Evolutionary conservation across 108 stramenopile genomes (phyloP), one percentile per base, ranked within the genome.

Genomic region (Seminavis robusta): DNA sequence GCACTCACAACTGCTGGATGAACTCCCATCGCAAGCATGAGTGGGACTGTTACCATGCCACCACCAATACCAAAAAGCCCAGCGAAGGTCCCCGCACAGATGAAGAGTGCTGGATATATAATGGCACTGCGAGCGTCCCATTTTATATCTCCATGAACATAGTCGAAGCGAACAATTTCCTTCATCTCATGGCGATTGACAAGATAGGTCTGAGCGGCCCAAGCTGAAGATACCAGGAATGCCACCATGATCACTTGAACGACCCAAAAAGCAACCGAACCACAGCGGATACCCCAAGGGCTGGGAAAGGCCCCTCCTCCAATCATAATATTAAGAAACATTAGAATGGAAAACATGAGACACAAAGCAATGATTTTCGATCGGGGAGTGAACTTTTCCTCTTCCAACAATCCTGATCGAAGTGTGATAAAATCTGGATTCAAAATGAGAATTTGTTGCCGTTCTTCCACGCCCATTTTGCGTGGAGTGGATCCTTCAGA

Each of bases 21-120:
- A 21, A 94, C 94, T 28, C 95, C 95, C 89, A 95, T 95, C 41
- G 94, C 89, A 9, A 97, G 75, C 95, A 98, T 92, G 20, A 96
- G 61, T 0, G 96, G 96, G 1, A 95, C 96, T 62, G 89, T 93
- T 25, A 97, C 90, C 48, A 97, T 78, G 16, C 84, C 96, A 25
- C 95, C 98, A 5, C 98, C 96, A 33, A 97, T 86, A 13, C 58
- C 64, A 60, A 50, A 83, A 83, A 97, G 85, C 17, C 98, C 98
- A 21, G 98, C 96, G 59, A 82, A 91, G 39, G 95, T 48, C 7
- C 98, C 98, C 4, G 98, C 95, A 10, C 84, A 71, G 38, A 84
- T 81, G 57, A 95, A 99, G 16, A 97, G 52, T 11, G 73, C 57
- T 1, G 98, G 96, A 71, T 97, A 99, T 6, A 94, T 49, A 17